Evolutionary conservation across 2,329 filamentous ascomycete genomes (phyloP), one percentile per base, ranked within the genome.

Genomic region (Pseudogymnoascus sp.): DNA sequence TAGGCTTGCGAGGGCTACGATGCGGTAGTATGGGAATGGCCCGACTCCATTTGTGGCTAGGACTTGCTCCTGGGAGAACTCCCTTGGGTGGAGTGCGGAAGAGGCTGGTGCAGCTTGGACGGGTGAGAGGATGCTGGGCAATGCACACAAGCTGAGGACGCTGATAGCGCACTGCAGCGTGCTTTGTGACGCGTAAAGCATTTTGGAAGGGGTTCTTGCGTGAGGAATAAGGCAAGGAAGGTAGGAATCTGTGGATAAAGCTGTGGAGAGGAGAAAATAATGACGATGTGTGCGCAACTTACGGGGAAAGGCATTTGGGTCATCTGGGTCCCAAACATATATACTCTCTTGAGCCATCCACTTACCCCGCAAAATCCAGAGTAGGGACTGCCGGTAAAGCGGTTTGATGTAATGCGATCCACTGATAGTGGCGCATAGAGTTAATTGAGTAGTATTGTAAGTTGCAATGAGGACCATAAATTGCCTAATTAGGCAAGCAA

Each of bases 401-500:
- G n/a, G 27, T 12, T 55, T 55, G n/a, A 33, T 55, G 27, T 17
- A 55, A 31, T 55, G 44, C 31, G 44, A 55, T 15, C 27, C 44
- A 55, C 44, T 17, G 44, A 12, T 17, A 17, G 33, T 33, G n/a
- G 44, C 27, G 33, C 27, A 33, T 55, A 5, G 9, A 33, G 27
- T 12, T 12, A 31, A 31, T 15, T 51, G 44, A 3, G n/a, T 33
- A 17, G 29, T 55, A 33, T 33, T 33, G 48, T 13, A 21, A 55
- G 29, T 55, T 17, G 48, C 9, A 33, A 33, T 6, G 15, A 7
- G 48, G 21, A 17, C 4, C 17, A 55, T 55, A 55, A 33, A 55
- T 55, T 55, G 10, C 48, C 48, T 55, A 55, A 55, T 55, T 55
- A 55, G 48, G 48, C 48, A 55, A 55, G 29, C 48, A 55, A 55